A percentile compares a stretch with the other conserved stretches of the same genome.
Evolutionary conservation across 78 protist genomes (phyloP).

Genomic region (Dictyostelium capitatum): DNA sequence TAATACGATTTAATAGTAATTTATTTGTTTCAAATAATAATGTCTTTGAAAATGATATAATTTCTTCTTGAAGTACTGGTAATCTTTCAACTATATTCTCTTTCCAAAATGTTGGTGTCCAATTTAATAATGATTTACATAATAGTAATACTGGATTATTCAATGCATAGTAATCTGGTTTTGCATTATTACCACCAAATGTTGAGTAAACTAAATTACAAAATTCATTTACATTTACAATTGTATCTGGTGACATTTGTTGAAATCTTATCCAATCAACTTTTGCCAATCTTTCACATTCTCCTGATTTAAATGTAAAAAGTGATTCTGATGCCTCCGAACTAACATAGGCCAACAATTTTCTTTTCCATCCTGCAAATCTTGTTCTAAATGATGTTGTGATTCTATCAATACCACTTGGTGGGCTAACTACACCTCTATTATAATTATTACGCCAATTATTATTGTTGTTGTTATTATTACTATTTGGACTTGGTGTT

Average conservation of each 20-base stretch:
- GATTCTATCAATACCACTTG: conserved; percentile 59
- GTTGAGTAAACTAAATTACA: neutral
- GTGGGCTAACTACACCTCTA: neutral
- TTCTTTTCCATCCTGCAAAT: conserved; percentile 67
- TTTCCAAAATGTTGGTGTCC: conserved; percentile 60
- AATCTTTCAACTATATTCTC: conserved; percentile 49
- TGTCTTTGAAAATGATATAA: conserved; percentile 7
- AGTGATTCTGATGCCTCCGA: conserved; percentile 78
- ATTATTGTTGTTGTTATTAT: conserved; percentile 9
- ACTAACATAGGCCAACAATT: conserved; percentile 67
- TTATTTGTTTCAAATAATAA: conserved; percentile 35
- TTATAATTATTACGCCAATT: conserved; percentile 58
- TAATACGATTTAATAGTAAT: neutral
- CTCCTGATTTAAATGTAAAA: conserved; percentile 36
- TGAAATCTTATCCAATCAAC: conserved; percentile 41
- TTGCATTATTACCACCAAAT: neutral
- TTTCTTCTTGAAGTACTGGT: conserved; percentile 57
- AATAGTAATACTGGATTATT: conserved; percentile 44
- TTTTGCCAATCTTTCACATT: conserved; percentile 44
- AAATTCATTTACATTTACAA: conserved; percentile 12
- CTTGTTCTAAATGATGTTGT: conserved; percentile 64
- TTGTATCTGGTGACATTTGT: neutral
- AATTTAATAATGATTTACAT: conserved; percentile 16
- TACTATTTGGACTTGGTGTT: neutral
- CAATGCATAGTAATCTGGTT: neutral